Conservation (phyloP, 2,329 filamentous ascomycete species). For the Xylaria sp. region DNA sequence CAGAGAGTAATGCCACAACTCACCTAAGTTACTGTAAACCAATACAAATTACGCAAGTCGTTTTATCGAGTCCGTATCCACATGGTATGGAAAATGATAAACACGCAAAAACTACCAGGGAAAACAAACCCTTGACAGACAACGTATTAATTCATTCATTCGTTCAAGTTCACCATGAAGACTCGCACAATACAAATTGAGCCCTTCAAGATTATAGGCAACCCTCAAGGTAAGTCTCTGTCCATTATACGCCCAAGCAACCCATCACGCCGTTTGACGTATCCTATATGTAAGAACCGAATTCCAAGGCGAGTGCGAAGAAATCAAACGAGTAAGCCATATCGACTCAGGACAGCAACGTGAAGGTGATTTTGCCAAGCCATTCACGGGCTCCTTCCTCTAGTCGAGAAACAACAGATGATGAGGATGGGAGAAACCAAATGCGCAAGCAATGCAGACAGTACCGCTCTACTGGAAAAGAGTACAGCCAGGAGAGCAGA, state of each 20-base stretch:
- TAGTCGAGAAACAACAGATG: slow-evolving; percentile 6
- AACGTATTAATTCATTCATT: background rate
- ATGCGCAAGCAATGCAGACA: slow-evolving; percentile 20
- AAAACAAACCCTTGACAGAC: background rate
- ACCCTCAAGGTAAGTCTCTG: slow-evolving; percentile 1
- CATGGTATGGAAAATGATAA: background rate
- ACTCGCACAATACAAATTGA: background rate
- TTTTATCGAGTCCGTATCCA: no score
- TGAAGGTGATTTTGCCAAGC: slow-evolving; percentile 16
- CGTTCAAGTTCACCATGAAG: background rate
- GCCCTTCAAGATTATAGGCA: background rate
- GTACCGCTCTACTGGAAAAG: background rate
- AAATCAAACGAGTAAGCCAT: slow-evolving; percentile 22
- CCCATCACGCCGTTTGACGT: slow-evolving; percentile 19
- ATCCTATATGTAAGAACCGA: slow-evolving; percentile 31
- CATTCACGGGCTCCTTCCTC: slow-evolving; percentile 8
- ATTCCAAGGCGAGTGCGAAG: slow-evolving; percentile 1
- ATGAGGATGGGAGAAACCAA: slow-evolving; percentile 17
- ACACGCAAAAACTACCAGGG: background rate
- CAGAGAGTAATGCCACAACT: no score
- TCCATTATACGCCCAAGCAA: slow-evolving; percentile 23
- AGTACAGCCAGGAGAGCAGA: slow-evolving; percentile 25
- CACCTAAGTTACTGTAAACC: no score
- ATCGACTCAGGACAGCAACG: slow-evolving; percentile 14
- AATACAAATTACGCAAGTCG: no score